Base-by-base conservation (phyloP, 2,329 filamentous ascomycete species). In the Ophiostoma ips region DNA sequence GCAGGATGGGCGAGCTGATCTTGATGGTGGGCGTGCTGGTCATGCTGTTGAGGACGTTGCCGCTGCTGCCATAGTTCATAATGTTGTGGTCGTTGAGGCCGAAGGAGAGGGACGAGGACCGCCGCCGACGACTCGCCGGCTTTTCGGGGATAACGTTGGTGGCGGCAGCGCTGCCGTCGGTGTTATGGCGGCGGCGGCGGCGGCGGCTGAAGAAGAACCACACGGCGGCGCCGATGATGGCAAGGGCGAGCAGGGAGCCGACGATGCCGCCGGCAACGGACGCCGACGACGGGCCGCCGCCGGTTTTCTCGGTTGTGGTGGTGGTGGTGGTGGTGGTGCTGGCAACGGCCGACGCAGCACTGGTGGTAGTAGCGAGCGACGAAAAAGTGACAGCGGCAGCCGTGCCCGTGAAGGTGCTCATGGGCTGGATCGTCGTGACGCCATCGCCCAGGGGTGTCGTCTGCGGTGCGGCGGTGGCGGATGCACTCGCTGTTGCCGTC, bases 11-110 rank as follows among this genome's bases (percentile, higher is more conserved):
- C 56, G 81, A 71, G 52, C 76, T 79, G 54, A 79, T 73, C 44
- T 75, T 59, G 51, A 79, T 73, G 44, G 76, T 59, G 52, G 81
- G 69, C 52, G 81, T 68, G 57, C 80, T 71, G 54, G 74, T 79
- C 56, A 81, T 73, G 48, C 76, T 69, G 57, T 72, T 72, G 53
- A 72, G 5, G 64, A 66, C 24, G 67, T 67, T 67, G 24, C 24
- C 24, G 24, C 24, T 8, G 24, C 8, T 28, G 24, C 5, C 24
- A 28, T 28, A 28, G 24, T 28, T 8, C 24, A 28, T 28, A 28
- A 28, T 28, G 24, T 28, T 28, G 24, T 8, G 24, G 24, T 41
- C 10, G 38, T 11, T 43, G 8, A 19, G 6, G 6, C 15, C 13
- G 16, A 18, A n/a, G 3, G 15, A 15, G 15, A 10, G 4, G 15